Evolutionary conservation across 1,284 basidiomycete genomes (phyloP), one percentile per base, ranked within the genome.

Genomic region (Heterobasidion irregulare): DNA sequence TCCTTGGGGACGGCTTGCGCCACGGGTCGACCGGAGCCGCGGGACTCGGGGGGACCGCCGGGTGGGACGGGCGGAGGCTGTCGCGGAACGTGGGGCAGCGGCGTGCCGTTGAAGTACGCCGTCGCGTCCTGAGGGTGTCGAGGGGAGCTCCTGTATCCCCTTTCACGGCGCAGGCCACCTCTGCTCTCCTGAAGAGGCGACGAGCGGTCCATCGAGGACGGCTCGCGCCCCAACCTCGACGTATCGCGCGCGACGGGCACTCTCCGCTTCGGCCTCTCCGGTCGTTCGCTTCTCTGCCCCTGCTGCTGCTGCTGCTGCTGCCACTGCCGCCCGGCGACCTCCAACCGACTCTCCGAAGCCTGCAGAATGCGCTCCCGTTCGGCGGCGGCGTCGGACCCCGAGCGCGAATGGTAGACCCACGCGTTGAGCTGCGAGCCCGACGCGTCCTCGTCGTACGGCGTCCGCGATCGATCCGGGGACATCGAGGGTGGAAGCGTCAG

Each of bases 321-420:
- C 36, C n/a, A 57, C 57, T 55, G 65, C 65, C 59, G 69, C 70
- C 49, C 69, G 70, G 53, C 64, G 66, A 49, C 63, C 59, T 74
- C 74, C 51, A 67, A 55, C 44, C 71, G 68, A 44, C 67, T 70
- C 58, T 79, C 76, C 18, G 70, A 61, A n/a, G 64, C 60, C 57
- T 69, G 73, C 47, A 72, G 58, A 13, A 66, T 61, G 44, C 70
- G 68, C 56, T 82, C 79, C 19, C 77, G 73, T 46, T 83, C 79
- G 15, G 69, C 67, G 38, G 72, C 74, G 15, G 73, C 73, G 64
- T 84, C 82, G 0, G 81, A 80, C 12, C 73, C 73, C 15, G 76
- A 70, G 52, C 78, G 75, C 18, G 64, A 62, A 59, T 83, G 80
- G 16, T 55, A 55, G 13, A 53, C 47, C 18, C 61, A 58, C 16